phyloP scores from a whole-genome alignment of 2,329 filamentous ascomycete species.

The Fusarium nanum region DNA sequence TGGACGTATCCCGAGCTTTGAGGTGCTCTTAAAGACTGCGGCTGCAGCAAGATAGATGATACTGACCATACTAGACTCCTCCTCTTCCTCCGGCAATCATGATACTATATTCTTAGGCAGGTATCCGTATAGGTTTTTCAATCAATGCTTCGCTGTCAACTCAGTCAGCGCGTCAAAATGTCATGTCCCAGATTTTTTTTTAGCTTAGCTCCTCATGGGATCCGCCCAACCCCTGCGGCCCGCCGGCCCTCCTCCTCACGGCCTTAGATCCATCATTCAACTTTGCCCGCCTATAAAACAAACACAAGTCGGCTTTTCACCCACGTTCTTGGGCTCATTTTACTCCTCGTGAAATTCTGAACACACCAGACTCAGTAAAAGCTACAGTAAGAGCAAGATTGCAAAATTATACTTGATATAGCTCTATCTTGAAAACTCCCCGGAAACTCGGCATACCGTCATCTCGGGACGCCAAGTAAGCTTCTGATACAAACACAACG shows the following conservation, averaged over 20 bases:
- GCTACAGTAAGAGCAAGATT: background rate
- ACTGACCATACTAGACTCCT: too few relatives aligned
- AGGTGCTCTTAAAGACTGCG: background rate
- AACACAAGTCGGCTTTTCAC: constrained; percentile 48
- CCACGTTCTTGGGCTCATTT: constrained; percentile 74
- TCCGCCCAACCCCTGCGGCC: constrained; percentile 36
- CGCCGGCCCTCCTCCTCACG: constrained; percentile 37
- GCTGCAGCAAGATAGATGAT: background rate
- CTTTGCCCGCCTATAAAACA: constrained; percentile 49
- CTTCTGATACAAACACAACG: constrained; percentile 21
- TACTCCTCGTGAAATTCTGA: constrained; percentile 60
- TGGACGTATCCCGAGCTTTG: constrained; percentile 1
- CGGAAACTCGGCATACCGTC: constrained; percentile 27
- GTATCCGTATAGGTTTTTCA: background rate
- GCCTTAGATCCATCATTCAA: constrained; percentile 48
- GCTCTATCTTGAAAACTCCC: constrained; percentile 7
- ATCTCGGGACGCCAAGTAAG: constrained; percentile 25
- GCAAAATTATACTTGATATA: constrained; percentile 27
- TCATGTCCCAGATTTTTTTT: constrained; percentile 39
- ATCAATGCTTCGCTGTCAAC: constrained; percentile 8
- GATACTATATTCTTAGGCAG: background rate
- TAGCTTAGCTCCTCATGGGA: constrained; percentile 37
- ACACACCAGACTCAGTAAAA: constrained; percentile 43
- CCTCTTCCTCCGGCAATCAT: background rate
- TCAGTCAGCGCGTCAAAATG: constrained; percentile 26